phyloP scores from a whole-genome alignment of 495 filamentous ascomycete species.

The Stereocaulon alpinum region DNA sequence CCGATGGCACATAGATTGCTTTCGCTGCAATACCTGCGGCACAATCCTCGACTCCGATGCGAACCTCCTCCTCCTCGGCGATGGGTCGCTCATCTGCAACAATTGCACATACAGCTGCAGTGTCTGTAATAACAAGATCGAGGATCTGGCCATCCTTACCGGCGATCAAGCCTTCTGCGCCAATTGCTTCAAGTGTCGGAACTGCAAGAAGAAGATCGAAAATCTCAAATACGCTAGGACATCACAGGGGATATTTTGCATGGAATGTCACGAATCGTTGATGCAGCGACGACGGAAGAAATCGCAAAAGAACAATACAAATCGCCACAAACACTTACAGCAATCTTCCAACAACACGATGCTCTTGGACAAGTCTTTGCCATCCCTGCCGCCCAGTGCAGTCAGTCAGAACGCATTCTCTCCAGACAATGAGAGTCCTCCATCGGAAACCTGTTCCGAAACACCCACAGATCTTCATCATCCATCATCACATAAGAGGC shows the following conservation, averaged over 20 bases:
- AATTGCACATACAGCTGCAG: slow-evolving; percentile 99
- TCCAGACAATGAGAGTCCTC: slow-evolving; percentile 56
- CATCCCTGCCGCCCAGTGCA: slow-evolving; percentile 74
- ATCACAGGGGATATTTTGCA: slow-evolving; percentile 98
- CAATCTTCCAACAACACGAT: slow-evolving; percentile 38
- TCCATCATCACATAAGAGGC: slow-evolving; percentile 26
- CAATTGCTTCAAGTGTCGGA: slow-evolving; percentile 92
- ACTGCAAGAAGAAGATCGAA: slow-evolving; percentile 97
- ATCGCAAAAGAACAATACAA: slow-evolving; percentile 46
- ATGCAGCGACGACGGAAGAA: slow-evolving; percentile 95
- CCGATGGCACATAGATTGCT: slow-evolving; percentile 99
- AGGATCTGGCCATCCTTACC: slow-evolving; percentile 94
- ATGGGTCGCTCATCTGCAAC: slow-evolving; percentile 97
- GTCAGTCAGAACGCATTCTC: slow-evolving; percentile 49
- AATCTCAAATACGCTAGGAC: slow-evolving; percentile 96
- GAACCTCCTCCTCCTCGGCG: slow-evolving; percentile 91
- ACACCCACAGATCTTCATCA: slow-evolving; percentile 58
- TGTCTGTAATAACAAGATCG: slow-evolving; percentile 94
- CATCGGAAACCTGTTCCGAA: slow-evolving; percentile 52
- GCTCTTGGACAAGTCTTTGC: slow-evolving; percentile 86
- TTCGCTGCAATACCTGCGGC: slow-evolving; percentile 92
- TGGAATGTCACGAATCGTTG: slow-evolving; percentile 97
- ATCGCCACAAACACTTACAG: slow-evolving; percentile 33
- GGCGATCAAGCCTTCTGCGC: slow-evolving; percentile 99
- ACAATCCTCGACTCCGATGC: slow-evolving; percentile 97